Conservation (phyloP, 2,329 filamentous ascomycete species). For the Zymoseptoria brevis region DNA sequence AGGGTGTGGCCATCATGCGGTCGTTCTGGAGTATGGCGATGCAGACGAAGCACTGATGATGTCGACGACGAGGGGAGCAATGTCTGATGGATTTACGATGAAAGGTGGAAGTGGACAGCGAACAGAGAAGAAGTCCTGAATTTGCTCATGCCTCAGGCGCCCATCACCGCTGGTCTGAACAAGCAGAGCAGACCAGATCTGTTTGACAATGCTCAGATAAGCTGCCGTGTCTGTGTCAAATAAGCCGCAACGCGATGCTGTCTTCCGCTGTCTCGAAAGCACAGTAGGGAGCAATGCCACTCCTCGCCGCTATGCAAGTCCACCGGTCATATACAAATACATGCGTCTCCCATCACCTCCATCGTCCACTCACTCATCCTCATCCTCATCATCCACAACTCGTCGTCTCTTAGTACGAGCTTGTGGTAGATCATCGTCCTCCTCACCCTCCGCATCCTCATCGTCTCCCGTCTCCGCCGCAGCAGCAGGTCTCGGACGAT, state of each 20-base stretch:
- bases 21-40: neutral
- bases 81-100: no score
- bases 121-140: no score
- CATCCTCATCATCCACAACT: conserved; percentile 41
- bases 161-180: neutral
- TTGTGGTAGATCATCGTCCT: conserved; percentile 27
- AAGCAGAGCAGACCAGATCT: neutral
- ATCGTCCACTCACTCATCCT: conserved; percentile 31
- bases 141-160: neutral
- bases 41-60: neutral
- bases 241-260: neutral
- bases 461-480: conserved; percentile 25
- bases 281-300: neutral
- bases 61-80: no score
- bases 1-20: neutral
- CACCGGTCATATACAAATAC: neutral
- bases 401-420: conserved; percentile 37
- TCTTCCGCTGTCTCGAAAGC: neutral
- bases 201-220: neutral
- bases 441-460: conserved; percentile 28
- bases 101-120: no score
- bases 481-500: conserved; percentile 14
- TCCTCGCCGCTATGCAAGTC: neutral
- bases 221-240: neutral
- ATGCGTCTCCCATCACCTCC: neutral